A percentile compares a stretch with the other conserved stretches of the same genome.
Conservation (phyloP, 2,329 filamentous ascomycete genomes). For the Phialophora chinensis region DNA sequence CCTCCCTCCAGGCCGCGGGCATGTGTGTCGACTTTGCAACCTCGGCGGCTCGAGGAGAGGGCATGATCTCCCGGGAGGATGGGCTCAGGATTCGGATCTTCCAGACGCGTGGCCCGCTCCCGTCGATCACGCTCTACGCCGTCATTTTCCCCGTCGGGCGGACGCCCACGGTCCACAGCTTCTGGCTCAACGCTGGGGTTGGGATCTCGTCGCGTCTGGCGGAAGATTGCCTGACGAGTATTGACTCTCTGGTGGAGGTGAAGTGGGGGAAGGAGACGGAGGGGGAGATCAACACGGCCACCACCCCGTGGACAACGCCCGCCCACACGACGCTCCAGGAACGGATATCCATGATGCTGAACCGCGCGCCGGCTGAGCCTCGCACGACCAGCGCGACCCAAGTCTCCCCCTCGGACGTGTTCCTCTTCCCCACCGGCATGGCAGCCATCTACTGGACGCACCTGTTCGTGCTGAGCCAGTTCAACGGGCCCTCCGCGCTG, state of each 20-base stretch:
- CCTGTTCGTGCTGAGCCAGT: conserved; percentile 46
- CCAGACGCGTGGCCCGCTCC: background rate
- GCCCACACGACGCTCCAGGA: conserved; percentile 17
- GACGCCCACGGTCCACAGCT: conserved; percentile 4
- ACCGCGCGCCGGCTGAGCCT: conserved; percentile 17
- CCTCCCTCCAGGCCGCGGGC: conserved; percentile 16
- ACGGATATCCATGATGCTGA: conserved; percentile 23
- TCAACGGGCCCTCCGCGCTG: conserved; percentile 49
- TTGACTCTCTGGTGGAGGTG: conserved; percentile 26
- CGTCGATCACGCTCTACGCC: conserved; percentile 13
- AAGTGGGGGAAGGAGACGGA: background rate
- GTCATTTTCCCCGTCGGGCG: conserved; percentile 28
- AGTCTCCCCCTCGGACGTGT: conserved; percentile 52
- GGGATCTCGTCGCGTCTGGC: conserved; percentile 35
- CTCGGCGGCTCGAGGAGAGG: conserved; percentile 12
- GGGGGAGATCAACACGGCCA: background rate
- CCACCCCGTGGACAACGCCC: background rate
- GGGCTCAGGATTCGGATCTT: conserved; percentile 19
- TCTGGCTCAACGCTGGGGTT: conserved; percentile 31
- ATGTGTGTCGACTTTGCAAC: conserved; percentile 23
- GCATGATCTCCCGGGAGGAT: conserved; percentile 8
- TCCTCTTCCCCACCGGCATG: conserved; percentile 63
- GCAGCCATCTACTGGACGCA: conserved; percentile 56
- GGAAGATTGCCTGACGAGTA: conserved; percentile 21
- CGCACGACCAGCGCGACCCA: background rate